Conservation (phyloP, 2,329 filamentous ascomycete genomes). For the Apiospora aurea region DNA sequence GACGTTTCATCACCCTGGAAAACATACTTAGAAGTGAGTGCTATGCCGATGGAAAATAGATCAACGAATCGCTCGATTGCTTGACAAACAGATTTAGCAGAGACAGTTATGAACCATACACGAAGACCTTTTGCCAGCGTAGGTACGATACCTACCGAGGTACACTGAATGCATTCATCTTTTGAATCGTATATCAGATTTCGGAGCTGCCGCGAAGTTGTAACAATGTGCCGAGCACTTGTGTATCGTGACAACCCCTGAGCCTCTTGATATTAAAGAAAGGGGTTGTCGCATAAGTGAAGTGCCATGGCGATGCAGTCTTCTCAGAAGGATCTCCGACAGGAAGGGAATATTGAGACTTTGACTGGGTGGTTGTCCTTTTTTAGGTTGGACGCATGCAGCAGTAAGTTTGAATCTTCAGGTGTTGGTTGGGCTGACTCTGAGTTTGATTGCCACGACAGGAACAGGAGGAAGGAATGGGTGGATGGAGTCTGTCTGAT, state of each 20-base stretch:
- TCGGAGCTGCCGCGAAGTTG: background rate
- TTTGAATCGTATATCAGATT: background rate
- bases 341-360: background rate
- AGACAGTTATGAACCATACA: background rate
- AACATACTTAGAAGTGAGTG: background rate
- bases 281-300: constrained; percentile 6
- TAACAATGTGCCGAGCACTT: background rate
- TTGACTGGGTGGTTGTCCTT: background rate
- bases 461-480: background rate
- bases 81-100: no score
- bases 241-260: constrained; percentile 6
- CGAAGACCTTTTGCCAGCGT: background rate
- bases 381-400: background rate
- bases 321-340: background rate
- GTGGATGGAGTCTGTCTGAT: background rate
- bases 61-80: background rate
- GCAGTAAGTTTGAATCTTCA: background rate
- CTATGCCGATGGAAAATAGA: background rate
- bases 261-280: background rate
- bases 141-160: background rate
- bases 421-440: constrained; percentile 7
- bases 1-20: background rate
- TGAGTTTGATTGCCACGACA: background rate
- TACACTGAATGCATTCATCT: background rate
- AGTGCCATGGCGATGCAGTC: background rate